These are phyloP conservation scores for Moricandia moricandioides DNA, from an alignment of 345 rosid genomes.

Conservation along the genomic window DNA sequence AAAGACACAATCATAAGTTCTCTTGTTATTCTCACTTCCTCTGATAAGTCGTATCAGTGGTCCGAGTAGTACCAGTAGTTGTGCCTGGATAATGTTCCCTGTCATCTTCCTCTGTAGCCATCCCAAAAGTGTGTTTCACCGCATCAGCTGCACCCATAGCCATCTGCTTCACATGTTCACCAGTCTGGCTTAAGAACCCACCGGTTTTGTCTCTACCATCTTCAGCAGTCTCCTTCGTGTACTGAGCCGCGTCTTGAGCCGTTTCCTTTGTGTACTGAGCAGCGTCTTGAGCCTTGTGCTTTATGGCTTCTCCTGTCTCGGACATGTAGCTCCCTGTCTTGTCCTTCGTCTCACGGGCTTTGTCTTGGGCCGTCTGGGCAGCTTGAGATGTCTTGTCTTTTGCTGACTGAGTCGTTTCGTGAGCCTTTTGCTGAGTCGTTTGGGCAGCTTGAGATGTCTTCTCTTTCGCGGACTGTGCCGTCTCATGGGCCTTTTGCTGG, in stretches of 20 bases:
- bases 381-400: slow-evolving; percentile 38
- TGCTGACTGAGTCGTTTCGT: slow-evolving; percentile 28
- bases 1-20: not conserved
- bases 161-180: slow-evolving; percentile 56
- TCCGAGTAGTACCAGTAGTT: slow-evolving; percentile 14
- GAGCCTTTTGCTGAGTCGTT: slow-evolving; percentile 27
- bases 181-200: slow-evolving; percentile 52
- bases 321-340: slow-evolving; percentile 39
- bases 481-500: slow-evolving; percentile 1
- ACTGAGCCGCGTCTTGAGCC: slow-evolving; percentile 34
- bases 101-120: slow-evolving; percentile 34
- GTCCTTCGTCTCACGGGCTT: slow-evolving; percentile 34
- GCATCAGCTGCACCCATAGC: slow-evolving; percentile 60
- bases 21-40: slow-evolving; percentile 19
- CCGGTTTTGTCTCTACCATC: slow-evolving; percentile 47
- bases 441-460: slow-evolving; percentile 8
- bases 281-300: slow-evolving; percentile 38
- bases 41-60: slow-evolving; percentile 29
- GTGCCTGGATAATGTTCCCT: not conserved
- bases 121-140: slow-evolving; percentile 56
- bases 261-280: slow-evolving; percentile 40
- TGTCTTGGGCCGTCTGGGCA: slow-evolving; percentile 29
- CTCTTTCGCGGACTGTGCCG: not conserved
- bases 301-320: slow-evolving; percentile 37
- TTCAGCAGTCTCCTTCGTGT: slow-evolving; percentile 41